Conservation (phyloP, 371 early-diverging fungal genomes). For the Lichtheimia ramosa region DNA sequence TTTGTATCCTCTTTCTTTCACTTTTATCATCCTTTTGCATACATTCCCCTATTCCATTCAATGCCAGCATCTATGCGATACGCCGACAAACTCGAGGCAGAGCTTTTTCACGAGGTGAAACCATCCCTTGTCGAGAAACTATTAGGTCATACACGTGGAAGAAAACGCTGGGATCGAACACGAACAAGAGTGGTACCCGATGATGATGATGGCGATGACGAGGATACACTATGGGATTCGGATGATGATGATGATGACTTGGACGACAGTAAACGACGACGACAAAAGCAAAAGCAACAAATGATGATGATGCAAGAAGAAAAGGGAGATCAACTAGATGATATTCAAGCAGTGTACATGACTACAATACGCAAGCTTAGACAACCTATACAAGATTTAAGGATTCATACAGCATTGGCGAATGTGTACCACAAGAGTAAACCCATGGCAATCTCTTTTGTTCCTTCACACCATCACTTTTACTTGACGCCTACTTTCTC, state of each 20-base stretch:
- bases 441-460: no score
- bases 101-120: no score
- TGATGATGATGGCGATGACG: constrained; percentile 2
- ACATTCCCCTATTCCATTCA: no score
- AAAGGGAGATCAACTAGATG: background rate
- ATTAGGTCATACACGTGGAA: no score
- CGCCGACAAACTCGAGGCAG: no score
- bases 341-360: background rate
- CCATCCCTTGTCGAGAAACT: no score
- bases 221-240: background rate
- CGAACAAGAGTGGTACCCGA: background rate
- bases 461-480: no score
- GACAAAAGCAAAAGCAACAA: background rate
- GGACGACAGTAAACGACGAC: background rate
- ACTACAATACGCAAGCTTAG: background rate
- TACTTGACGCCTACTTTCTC: background rate
- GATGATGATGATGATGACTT: background rate
- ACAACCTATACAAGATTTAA: background rate
- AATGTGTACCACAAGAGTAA: background rate
- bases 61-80: no score
- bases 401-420: constrained; percentile 1
- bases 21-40: constrained; percentile 2
- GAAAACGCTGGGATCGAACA: no score
- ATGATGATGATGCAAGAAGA: no score
- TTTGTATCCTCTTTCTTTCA: constrained; percentile 8